Conservation (phyloP, 2,329 filamentous ascomycete genomes). For the Tetracladium maxilliforme region DNA sequence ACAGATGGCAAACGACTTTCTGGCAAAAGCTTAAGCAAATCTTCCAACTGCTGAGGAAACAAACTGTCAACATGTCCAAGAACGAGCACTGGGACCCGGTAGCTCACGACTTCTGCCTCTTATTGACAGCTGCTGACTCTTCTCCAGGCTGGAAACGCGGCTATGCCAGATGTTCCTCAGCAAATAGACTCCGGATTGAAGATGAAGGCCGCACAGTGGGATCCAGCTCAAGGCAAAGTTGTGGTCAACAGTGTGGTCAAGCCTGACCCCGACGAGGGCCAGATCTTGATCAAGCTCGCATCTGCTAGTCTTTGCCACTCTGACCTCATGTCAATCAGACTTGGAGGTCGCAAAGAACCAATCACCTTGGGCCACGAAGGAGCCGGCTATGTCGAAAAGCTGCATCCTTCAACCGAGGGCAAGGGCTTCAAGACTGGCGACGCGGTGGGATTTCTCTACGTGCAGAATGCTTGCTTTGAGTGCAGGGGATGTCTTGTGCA, state of each 20-base stretch:
- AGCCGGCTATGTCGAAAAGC: conserved; percentile 23
- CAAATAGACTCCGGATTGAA: no score
- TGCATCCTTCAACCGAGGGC: conserved; percentile 17
- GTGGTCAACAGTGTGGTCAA: conserved; percentile 27
- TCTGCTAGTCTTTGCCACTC: conserved; percentile 23
- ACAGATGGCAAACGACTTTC: no score
- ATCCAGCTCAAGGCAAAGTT: conserved; percentile 12
- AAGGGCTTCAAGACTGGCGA: conserved; percentile 26
- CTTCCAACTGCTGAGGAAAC: no score
- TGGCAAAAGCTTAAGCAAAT: no score
- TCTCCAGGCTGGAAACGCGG: no score
- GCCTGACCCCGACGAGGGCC: conserved; percentile 22
- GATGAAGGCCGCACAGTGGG: conserved; percentile 4
- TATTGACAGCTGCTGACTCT: no score
- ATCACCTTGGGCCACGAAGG: conserved; percentile 29
- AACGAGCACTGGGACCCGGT: no score
- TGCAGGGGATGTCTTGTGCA: conserved; percentile 29
- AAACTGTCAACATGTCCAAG: no score
- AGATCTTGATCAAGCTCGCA: conserved; percentile 21
- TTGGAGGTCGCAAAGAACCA: conserved; percentile 4
- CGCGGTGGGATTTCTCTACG: conserved; percentile 28
- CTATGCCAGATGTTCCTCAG: no score
- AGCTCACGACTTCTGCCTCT: no score
- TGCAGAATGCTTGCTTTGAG: conserved; percentile 26
- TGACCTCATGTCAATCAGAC: conserved; percentile 20